A percentile compares a stretch with the other conserved stretches of the same genome.
Evolutionary conservation across 148 eudicot genomes (phyloP).

Genomic region (Chenopodium berlandieri): DNA sequence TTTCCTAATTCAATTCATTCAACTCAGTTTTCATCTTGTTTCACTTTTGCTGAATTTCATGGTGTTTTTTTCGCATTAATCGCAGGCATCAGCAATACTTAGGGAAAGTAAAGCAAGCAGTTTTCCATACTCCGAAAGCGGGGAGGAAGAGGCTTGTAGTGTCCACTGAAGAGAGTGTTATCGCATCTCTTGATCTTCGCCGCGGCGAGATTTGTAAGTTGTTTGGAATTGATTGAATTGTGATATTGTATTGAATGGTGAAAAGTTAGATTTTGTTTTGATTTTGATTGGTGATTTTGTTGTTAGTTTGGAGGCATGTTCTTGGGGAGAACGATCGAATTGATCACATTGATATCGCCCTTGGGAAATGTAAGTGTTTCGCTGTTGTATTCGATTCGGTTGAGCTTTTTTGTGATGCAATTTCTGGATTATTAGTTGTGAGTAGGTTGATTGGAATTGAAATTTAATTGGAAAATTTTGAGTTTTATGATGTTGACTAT

Average conservation of each 20-base stretch:
- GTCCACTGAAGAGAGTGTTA: constrained; percentile 79
- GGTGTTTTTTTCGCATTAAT: neutral
- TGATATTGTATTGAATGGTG: neutral
- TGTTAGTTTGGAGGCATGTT: constrained; percentile 95
- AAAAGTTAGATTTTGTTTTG: constrained; percentile 2
- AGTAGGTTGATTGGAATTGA: neutral
- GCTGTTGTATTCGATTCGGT: neutral
- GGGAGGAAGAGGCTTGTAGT: constrained; percentile 95
- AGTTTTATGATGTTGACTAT: neutral
- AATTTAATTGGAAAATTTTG: neutral
- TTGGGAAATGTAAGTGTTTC: constrained; percentile 74
- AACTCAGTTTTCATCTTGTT: neutral
- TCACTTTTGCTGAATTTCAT: neutral
- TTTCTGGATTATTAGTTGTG: neutral
- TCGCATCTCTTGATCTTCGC: constrained; percentile 96
- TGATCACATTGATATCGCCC: constrained; percentile 71
- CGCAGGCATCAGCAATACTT: constrained; percentile 92
- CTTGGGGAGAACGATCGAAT: constrained; percentile 68
- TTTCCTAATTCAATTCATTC: neutral
- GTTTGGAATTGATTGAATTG: neutral
- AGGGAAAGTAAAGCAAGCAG: constrained; percentile 92
- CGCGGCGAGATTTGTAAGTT: constrained; percentile 86
- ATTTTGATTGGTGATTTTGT: constrained; percentile 14
- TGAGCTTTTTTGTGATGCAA: neutral
- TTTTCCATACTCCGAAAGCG: constrained; percentile 92